Base-by-base conservation (phyloP, 164 flowering plant genomes). In the Umbilicus rupestris region DNA sequence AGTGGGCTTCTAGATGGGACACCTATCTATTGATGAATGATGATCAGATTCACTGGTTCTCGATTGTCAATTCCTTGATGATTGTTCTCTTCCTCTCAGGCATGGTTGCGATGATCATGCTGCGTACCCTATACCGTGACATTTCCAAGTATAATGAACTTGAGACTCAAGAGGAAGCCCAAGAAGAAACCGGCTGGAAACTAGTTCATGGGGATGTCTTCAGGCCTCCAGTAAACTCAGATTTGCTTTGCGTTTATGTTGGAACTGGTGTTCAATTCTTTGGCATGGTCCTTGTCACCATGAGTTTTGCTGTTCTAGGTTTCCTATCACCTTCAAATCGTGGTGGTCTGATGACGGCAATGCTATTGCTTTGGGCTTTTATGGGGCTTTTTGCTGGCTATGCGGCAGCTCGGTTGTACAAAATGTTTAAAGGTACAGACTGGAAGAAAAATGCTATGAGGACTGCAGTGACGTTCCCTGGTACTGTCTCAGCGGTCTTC, bases 141-240 rank as follows among this genome's bases (percentile, higher is more conserved):
- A 63, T 63, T 41, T 63, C 65, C 44, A 63, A 63, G 65, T 63
- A 63, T 37, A 63, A 63, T 39, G 65, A 63, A 33, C 65, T 63
- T 63, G 65, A 63, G 29, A 63, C 65, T 46, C 65, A 63, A 63
- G 65, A 63, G 45, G 65, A 63, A 63, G 65, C 65, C 45, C 65
- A 63, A 24, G 65, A 63, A 41, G 65, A 63, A 63, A 63, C 65
- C n/a, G 65, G 65, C 12, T 62, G 65, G 65, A 62, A 62, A 62
- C 42, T 62, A 28, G 65, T 62, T 35, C 65, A 62, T 62, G 65
- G 65, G n/a, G 65, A 62, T 62, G 65, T 62, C 42, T 62, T 62
- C 65, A 62, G 65, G 26, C 65, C 65, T 24, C 65, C 65, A 63
- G 45, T 41, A 14, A 63, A 63, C 45, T 63, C 65, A 20, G 30